A percentile compares a stretch with the other conserved stretches of the same genome.
phyloP scores from a whole-genome alignment of 441 rosid genomes.

The Viola pubescens region DNA sequence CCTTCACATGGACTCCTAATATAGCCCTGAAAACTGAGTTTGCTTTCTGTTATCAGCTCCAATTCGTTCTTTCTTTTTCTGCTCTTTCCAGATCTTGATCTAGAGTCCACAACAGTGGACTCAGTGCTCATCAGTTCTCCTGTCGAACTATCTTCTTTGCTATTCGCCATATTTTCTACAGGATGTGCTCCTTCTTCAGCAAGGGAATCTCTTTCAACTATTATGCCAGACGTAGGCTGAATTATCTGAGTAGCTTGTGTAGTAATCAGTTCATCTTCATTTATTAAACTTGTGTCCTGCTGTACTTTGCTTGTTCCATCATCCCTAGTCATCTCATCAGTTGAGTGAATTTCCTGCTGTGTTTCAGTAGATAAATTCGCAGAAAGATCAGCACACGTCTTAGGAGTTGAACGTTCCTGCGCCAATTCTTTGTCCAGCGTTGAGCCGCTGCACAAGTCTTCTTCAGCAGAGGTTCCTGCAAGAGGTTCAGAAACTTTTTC shows the following conservation, averaged over 20 bases:
- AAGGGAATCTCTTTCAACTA: constrained; percentile 24
- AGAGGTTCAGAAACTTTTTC: constrained; percentile 20
- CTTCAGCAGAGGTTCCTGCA: constrained; percentile 20
- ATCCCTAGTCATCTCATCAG: constrained; percentile 21
- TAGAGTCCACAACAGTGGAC: constrained; percentile 17
- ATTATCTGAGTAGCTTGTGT: constrained; percentile 8
- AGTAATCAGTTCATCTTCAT: constrained; percentile 25
- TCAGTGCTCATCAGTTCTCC: constrained; percentile 19
- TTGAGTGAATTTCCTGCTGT: constrained; percentile 13
- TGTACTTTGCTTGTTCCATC: constrained; percentile 20
- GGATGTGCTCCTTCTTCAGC: constrained; percentile 22
- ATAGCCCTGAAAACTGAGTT: constrained; percentile 32
- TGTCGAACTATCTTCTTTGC: constrained; percentile 28
- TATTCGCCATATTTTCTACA: constrained; percentile 8
- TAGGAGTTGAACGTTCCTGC: constrained; percentile 9
- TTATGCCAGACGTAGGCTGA: constrained; percentile 14
- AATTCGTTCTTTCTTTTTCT: constrained; percentile 50
- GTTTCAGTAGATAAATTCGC: constrained; percentile 1
- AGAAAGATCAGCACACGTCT: constrained; percentile 6
- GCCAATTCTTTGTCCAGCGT: constrained; percentile 8
- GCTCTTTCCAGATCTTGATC: constrained; percentile 24
- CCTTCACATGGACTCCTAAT: constrained; percentile 97
- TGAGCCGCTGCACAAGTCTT: constrained; percentile 19
- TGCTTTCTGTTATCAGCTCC: constrained; percentile 35
- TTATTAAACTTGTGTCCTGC: constrained; percentile 14